A percentile compares a stretch with the other conserved stretches of the same genome.
phyloP scores from a whole-genome alignment of 805 yeast species.

The Candida anglica region DNA sequence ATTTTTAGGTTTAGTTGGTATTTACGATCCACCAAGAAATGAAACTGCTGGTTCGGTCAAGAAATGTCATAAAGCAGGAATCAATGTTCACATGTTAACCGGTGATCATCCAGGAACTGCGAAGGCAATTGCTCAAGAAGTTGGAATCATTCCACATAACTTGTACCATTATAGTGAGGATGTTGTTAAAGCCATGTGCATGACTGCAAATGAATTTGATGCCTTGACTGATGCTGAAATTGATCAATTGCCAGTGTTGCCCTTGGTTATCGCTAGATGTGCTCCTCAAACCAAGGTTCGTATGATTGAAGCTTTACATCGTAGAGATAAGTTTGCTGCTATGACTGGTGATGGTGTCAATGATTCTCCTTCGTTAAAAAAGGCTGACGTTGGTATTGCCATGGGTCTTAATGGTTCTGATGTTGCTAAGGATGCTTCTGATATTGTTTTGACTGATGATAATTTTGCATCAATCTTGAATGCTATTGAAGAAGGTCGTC shows the following conservation, averaged over 20 bases:
- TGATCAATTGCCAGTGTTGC: conserved; percentile 60
- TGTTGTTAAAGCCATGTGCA: conserved; percentile 61
- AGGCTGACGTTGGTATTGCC: conserved; percentile 92
- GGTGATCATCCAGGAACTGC: conserved; percentile 35
- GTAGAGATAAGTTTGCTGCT: conserved; percentile 49
- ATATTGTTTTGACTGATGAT: conserved; percentile 93
- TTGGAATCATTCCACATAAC: conserved; percentile 38
- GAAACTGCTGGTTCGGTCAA: conserved; percentile 25
- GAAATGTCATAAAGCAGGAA: conserved; percentile 30
- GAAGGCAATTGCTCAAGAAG: conserved; percentile 32
- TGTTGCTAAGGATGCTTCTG: conserved; percentile 96
- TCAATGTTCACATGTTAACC: conserved; percentile 32
- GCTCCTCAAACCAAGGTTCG: conserved; percentile 81
- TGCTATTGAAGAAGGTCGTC: conserved; percentile 50
- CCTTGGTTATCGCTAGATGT: conserved; percentile 77
- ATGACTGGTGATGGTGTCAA: conserved; percentile 98
- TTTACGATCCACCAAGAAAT: conserved; percentile 33
- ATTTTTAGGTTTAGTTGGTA: conserved; percentile 28
- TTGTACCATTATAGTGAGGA: conserved; percentile 52
- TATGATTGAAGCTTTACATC: conserved; percentile 69
- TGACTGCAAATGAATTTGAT: conserved; percentile 75
- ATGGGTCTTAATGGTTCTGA: conserved; percentile 93
- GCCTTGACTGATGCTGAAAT: conserved; percentile 55
- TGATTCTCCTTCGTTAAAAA: conserved; percentile 91
- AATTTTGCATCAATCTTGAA: conserved; percentile 88